Base-by-base conservation (phyloP, 495 filamentous ascomycete species). In the Aspergillus funiculosus region DNA sequence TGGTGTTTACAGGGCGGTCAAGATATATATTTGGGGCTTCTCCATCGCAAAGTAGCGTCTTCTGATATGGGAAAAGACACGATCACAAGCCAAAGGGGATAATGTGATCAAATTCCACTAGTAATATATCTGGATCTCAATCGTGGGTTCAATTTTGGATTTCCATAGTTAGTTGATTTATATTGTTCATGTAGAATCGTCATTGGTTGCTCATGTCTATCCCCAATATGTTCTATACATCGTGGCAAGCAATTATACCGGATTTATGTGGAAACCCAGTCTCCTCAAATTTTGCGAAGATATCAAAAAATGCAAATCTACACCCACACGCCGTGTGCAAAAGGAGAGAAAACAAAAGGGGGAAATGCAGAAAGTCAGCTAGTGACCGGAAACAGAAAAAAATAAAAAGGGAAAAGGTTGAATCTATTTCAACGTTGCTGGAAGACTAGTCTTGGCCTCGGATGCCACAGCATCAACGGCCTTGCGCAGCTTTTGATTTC, bases 401-500 rank as follows among this genome's bases (percentile, higher is more conserved):
- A n/a, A n/a, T n/a, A n/a, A n/a, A n/a, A n/a, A n/a, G n/a, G n/a
- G n/a, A 30, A 18, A 37, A 39, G 24, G n/a, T 30, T 31, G 35
- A 3, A 19, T 54, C 56, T 64, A 73, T 63, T 73, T 73, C 51
- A 71, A 42, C 8, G 69, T 71, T n/a, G 54, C 67, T 10, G 68
- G 67, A 48, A 71, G 52, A 50, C 65, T 73, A 27, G 67, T 56
- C 52, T 68, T 67, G 14, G 69, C 68, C 53, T 54, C 61, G 21
- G 54, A 50, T 0, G 67, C 66, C 11, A 61, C 67, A 34, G 44
- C 21, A 24, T 75, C 75, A 10, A 80, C 82, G 4, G 80, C 73
- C 60, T 84, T 86, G 46, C 77, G 67, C 26, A 96, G 71, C 62
- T 86, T 82, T 53, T 86, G 72, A 29, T 79, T 75, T 57, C 78